A percentile compares a stretch with the other conserved stretches of the same genome.
These are phyloP conservation scores for Curvularia sp. DNA, from an alignment of 2,329 filamentous ascomycete genomes.

Conservation along the genomic window DNA sequence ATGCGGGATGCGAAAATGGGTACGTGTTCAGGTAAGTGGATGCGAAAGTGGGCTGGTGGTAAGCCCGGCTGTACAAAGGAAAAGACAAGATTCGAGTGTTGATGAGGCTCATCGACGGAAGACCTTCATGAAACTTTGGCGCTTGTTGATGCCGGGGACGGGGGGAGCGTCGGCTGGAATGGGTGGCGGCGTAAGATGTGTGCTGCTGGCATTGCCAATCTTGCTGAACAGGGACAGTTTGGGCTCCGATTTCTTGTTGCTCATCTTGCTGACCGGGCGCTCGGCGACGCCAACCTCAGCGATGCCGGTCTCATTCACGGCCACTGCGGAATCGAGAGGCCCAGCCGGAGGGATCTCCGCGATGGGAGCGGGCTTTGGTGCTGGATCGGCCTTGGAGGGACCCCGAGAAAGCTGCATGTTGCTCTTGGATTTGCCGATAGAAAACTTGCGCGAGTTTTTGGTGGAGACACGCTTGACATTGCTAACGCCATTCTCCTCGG, in stretches of 20 bases:
- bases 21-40: constrained; percentile 7
- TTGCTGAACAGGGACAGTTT: constrained; percentile 32
- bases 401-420: constrained; percentile 47
- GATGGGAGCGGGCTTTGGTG: constrained; percentile 36
- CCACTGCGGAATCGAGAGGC: constrained; percentile 47
- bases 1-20: constrained; percentile 18
- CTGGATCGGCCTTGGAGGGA: constrained; percentile 39
- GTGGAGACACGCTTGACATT: constrained; percentile 53
- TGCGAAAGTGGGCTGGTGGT: neutral
- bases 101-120: constrained; percentile 45
- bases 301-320: constrained; percentile 38
- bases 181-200: constrained; percentile 35
- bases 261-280: constrained; percentile 29
- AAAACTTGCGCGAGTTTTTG: constrained; percentile 46
- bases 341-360: constrained; percentile 45
- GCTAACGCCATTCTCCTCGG: constrained; percentile 48
- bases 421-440: constrained; percentile 47
- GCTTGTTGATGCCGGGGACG: constrained; percentile 52
- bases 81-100: neutral
- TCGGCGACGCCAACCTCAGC: constrained; percentile 31
- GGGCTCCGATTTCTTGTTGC: constrained; percentile 33
- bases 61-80: neutral
- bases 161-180: constrained; percentile 39
- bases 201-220: constrained; percentile 22
- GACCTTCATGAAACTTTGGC: constrained; percentile 56